Base-by-base conservation (phyloP, 2,329 filamentous ascomycete species). In the Balansia obtecta region DNA sequence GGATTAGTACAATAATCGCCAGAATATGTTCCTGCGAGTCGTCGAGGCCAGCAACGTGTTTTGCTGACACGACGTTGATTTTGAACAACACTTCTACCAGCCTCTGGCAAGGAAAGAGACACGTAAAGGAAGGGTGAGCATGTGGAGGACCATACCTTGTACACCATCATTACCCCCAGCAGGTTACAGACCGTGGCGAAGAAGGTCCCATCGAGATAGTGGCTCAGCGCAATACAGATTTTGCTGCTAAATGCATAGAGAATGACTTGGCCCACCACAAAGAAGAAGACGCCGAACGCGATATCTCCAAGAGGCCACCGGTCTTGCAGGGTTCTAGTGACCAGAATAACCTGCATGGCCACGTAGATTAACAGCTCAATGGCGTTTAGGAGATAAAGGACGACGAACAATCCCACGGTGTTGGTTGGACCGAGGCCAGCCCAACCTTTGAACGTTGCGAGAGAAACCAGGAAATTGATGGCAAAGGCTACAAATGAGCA, bases 91-190 rank as follows among this genome's bases (percentile, higher is more conserved):
- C 27, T 27, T 27, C 27, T 27, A 37, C 34, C 11, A 12, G 4
- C 7, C 15, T 37, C 3, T 37, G 11, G 34, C 34, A 12, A 42
- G 20, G n/a, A 42, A 22, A n/a, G n/a, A 15, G 18, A 48, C 13
- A 37, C 10, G 13, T 42, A 33, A 13, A 37, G 11, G n/a, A 37
- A 32, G 27, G 10, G 27, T n/a, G 30, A 44, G 15, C 4, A 22
- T 12, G 56, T 50, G 27, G 27, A 45, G 51, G 13, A 41, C 60
- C 69, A 49, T 69, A 77, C 88, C 85, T 98, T 98, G 78, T 98
- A 98, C 38, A 98, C 83, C 93, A 97, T 98, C 93, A 98, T 98
- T 54, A 98, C 91, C 12, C 83, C 88, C 42, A 98, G 73, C 43
- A 98, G 71, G 64, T 98, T 98, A 73, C 89, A 93, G 50, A 91